Evolutionary conservation across 108 stramenopile genomes (phyloP).

Genomic region (Cyclotella baltica): DNA sequence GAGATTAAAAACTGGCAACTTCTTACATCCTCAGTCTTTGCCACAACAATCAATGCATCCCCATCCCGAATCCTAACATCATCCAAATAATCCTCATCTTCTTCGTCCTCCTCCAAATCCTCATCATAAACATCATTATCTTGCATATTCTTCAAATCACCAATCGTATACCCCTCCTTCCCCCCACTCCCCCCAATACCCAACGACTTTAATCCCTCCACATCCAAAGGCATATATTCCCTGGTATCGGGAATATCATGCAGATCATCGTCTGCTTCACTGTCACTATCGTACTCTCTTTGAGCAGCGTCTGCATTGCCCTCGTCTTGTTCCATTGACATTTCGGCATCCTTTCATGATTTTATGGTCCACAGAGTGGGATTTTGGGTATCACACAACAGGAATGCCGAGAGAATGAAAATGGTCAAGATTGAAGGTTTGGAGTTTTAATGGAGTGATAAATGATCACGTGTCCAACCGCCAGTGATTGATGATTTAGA

Average conservation of each 20-base stretch:
- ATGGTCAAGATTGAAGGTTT: background rate
- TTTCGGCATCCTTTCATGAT: constrained; percentile 69
- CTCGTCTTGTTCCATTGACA: constrained; percentile 30
- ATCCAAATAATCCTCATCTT: constrained; percentile 68
- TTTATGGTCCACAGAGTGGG: constrained; percentile 9
- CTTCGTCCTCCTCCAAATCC: constrained; percentile 77
- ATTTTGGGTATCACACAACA: constrained; percentile 50
- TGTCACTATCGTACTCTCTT: constrained; percentile 47
- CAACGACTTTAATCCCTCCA: constrained; percentile 81
- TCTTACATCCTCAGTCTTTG: constrained; percentile 88
- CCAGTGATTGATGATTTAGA: constrained; percentile 11
- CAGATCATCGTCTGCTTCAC: constrained; percentile 74
- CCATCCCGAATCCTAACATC: constrained; percentile 73
- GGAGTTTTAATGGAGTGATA: background rate
- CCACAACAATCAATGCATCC: constrained; percentile 85
- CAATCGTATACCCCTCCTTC: constrained; percentile 41
- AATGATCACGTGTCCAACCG: background rate
- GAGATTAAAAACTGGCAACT: background rate
- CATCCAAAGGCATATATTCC: constrained; percentile 84
- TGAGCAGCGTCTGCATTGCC: constrained; percentile 22
- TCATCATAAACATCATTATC: constrained; percentile 56
- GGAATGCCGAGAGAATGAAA: constrained; percentile 53
- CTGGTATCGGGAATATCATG: constrained; percentile 86
- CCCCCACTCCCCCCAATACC: constrained; percentile 66
- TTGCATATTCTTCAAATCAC: constrained; percentile 55